phyloP scores from a whole-genome alignment of 139 green algal genomes.

The Coelastrella sp. region DNA sequence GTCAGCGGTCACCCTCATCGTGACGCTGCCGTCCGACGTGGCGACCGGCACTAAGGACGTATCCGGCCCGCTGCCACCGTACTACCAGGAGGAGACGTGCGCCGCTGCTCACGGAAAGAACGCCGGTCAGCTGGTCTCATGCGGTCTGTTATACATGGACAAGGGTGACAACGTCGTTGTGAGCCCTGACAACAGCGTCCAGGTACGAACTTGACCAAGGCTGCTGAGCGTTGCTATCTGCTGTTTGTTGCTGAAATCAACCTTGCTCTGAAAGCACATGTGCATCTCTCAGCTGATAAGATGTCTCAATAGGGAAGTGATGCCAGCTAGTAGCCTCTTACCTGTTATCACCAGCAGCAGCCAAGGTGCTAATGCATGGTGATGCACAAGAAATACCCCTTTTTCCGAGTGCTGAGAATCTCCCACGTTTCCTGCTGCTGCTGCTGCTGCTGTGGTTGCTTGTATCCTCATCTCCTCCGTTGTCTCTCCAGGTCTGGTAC shows the following conservation, averaged over 20 bases:
- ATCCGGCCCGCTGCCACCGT: slow-evolving; percentile 15
- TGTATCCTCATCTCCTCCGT: too few relatives aligned
- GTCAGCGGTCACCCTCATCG: slow-evolving; percentile 56
- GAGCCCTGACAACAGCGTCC: neutral
- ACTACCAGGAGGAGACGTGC: slow-evolving; percentile 23
- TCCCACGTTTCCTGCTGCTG: neutral
- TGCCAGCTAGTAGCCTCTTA: too few relatives aligned
- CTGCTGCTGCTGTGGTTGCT: neutral
- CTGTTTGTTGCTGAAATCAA: too few relatives aligned
- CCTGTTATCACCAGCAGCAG: too few relatives aligned
- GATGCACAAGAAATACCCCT: too few relatives aligned
- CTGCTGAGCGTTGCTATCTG: too few relatives aligned
- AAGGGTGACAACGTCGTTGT: slow-evolving; percentile 1
- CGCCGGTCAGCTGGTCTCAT: slow-evolving; percentile 18
- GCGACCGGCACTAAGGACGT: neutral
- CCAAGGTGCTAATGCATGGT: too few relatives aligned
- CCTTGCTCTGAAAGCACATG: too few relatives aligned
- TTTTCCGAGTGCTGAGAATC: too few relatives aligned
- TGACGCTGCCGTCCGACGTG: slow-evolving; percentile 46
- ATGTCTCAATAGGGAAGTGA: too few relatives aligned
- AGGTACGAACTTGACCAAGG: slow-evolving; percentile 1
- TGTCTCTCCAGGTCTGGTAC: slow-evolving; percentile 32
- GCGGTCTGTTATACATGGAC: slow-evolving; percentile 42
- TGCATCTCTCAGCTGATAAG: too few relatives aligned
- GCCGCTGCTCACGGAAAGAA: neutral